Evolutionary conservation across 768 basidiomycete species (phyloP), one percentile per base, ranked within the genome.

Genomic region (Trametes sanguinea): DNA sequence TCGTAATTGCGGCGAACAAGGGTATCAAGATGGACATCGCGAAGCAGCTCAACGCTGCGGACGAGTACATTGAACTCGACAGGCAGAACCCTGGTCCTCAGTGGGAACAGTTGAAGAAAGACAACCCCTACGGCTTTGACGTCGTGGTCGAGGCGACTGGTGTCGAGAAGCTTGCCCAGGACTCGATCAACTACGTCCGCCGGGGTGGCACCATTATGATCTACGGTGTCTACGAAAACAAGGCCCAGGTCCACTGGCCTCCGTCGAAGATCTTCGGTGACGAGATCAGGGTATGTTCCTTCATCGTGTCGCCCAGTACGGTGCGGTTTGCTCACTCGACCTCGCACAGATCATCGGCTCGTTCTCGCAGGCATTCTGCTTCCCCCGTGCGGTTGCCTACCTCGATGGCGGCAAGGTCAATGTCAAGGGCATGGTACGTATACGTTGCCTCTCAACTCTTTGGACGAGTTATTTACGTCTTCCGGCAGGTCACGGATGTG

Each of bases 11-110:
- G 1, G 90, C 90, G 32, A 94, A 94, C 76, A 92, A 92, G 74
- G 93, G 93, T 46, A 83, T 94, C 71, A 95, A 96, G 81, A 94
- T 89, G 83, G 83, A 92, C 59, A 85, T 94, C 58, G 94, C 94
- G 14, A 86, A 86, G 72, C 70, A 89, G 66, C 80, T 95, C 32
- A 83, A 90, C 14, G 89, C 87, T 3, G 94, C 77, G 13, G 93
- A 96, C 69, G 90, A 88, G 69, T 96, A 94, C 73, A 81, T 94
- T 68, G 92, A 93, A 69, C 80, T 96, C 45, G 92, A 95, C 70
- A 77, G 93, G 63, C 75, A 85, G 69, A 80, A 89, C 67, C 89
- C 93, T 8, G 85, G 81, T 14, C 75, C 83, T 0, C 93, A 95
- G 70, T 95, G 92, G 92, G 81, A 83, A 66, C 80, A 92, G 72